Percentiles rank a stretch among this genome's conserved stretches.
Conservation (phyloP, 495 filamentous ascomycete genomes). For the Penicillium macrosclerotiorum region DNA sequence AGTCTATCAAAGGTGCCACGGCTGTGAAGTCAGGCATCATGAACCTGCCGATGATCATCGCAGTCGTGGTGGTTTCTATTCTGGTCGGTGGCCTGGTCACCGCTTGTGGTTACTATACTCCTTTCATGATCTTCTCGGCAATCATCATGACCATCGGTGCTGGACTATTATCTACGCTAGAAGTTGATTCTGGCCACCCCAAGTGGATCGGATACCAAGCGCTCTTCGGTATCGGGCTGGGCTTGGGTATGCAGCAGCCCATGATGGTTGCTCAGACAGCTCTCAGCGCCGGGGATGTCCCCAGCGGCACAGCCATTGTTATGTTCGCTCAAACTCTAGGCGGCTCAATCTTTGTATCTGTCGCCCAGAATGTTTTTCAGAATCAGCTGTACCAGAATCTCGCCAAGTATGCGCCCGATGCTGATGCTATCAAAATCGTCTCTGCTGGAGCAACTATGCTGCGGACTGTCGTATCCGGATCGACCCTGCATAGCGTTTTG, state of each 20-base stretch:
- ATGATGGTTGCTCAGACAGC: slow-evolving; percentile 70
- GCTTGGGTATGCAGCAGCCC: slow-evolving; percentile 65
- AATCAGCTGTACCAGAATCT: slow-evolving; percentile 65
- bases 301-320: slow-evolving; percentile 63
- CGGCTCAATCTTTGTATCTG: slow-evolving; percentile 70
- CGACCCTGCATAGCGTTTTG: slow-evolving; percentile 54
- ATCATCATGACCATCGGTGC: slow-evolving; percentile 63
- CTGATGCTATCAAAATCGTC: slow-evolving; percentile 51
- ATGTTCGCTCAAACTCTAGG: slow-evolving; percentile 72
- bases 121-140: slow-evolving; percentile 63
- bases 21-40: slow-evolving; percentile 73
- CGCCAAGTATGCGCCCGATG: slow-evolving; percentile 42
- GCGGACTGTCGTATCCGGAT: slow-evolving; percentile 42
- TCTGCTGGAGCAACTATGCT: slow-evolving; percentile 67
- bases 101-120: slow-evolving; percentile 70
- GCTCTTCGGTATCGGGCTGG: slow-evolving; percentile 66
- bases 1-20: slow-evolving; percentile 69
- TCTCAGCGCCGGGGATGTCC: slow-evolving; percentile 57
- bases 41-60: slow-evolving; percentile 71
- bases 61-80: slow-evolving; percentile 59
- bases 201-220: slow-evolving; percentile 81
- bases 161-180: slow-evolving; percentile 66
- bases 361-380: slow-evolving; percentile 75
- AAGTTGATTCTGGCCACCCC: slow-evolving; percentile 47
- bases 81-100: slow-evolving; percentile 60